A percentile compares a stretch with the other conserved stretches of the same genome.
Conservation (phyloP, 1,139 yeast species). For the Geotrichum reessii region DNA sequence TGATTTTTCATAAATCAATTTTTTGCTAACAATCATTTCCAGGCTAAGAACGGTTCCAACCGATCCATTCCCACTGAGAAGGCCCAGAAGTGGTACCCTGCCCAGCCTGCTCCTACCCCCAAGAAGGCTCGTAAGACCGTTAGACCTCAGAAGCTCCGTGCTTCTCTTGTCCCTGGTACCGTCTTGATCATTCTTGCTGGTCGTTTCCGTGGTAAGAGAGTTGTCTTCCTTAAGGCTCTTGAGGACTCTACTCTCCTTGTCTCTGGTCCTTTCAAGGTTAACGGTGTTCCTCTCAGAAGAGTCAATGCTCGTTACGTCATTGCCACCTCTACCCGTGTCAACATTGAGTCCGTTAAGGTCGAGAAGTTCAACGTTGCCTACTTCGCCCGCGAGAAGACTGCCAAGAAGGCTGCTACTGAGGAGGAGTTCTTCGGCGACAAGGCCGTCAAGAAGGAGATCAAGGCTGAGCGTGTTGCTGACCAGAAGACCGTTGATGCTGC, state of each 20-base stretch:
- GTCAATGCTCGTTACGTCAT: constrained; percentile 98
- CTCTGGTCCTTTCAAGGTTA: constrained; percentile 99
- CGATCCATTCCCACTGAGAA: constrained; percentile 30
- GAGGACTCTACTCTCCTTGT: constrained; percentile 98
- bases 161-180: constrained; percentile 97
- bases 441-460: constrained; percentile 76
- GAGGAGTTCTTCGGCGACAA: constrained; percentile 92
- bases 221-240: constrained; percentile 93
- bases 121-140: constrained; percentile 56
- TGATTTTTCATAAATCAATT: no score
- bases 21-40: constrained; percentile 1
- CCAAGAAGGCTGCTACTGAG: constrained; percentile 80
- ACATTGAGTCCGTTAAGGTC: constrained; percentile 74
- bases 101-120: constrained; percentile 90
- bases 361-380: constrained; percentile 91
- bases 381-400: constrained; percentile 93
- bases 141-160: constrained; percentile 94
- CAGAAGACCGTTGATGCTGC: constrained; percentile 96
- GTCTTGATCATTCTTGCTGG: constrained; percentile 98
- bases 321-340: constrained; percentile 94
- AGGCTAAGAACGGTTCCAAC: constrained; percentile 18
- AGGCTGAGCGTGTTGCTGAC: constrained; percentile 95
- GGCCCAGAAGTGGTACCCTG: constrained; percentile 90
- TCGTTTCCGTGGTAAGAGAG: constrained; percentile 99
- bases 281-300: constrained; percentile 99